phyloP scores from a whole-genome alignment of 306 rosid species.

The Rosa lucieae region DNA sequence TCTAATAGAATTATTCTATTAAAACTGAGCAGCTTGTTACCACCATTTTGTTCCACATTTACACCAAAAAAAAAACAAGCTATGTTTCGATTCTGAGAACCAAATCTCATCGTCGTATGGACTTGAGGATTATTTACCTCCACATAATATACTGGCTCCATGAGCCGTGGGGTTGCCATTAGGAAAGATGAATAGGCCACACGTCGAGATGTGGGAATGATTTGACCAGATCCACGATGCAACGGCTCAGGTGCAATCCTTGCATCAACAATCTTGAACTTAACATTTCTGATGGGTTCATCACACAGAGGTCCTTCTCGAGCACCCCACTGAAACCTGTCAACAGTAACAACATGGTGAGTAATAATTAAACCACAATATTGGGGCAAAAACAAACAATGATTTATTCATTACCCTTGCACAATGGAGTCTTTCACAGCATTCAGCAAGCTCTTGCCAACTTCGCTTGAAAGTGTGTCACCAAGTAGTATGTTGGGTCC shows the following conservation, averaged over 20 bases:
- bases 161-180: constrained; percentile 96
- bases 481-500: constrained; percentile 94
- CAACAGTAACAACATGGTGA: constrained; percentile 23
- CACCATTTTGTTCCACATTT: constrained; percentile 2
- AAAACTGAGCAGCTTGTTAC: neutral
- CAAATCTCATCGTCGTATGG: constrained; percentile 1
- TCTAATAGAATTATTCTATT: neutral
- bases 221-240: constrained; percentile 91
- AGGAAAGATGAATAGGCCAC: constrained; percentile 96
- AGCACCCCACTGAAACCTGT: constrained; percentile 99
- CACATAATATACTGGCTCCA: constrained; percentile 95
- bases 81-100: neutral
- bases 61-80: neutral
- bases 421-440: constrained; percentile 96
- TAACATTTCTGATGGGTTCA: constrained; percentile 95
- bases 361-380: constrained; percentile 13
- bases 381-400: constrained; percentile 1
- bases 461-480: constrained; percentile 95
- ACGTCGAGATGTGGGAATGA: constrained; percentile 88
- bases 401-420: constrained; percentile 69
- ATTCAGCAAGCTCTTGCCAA: constrained; percentile 79
- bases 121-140: constrained; percentile 56
- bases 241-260: constrained; percentile 89
- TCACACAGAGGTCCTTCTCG: constrained; percentile 98
- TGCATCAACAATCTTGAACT: constrained; percentile 99